Evolutionary conservation across 2,329 filamentous ascomycete genomes (phyloP).

Genomic region (Elsinoe ampelina): DNA sequence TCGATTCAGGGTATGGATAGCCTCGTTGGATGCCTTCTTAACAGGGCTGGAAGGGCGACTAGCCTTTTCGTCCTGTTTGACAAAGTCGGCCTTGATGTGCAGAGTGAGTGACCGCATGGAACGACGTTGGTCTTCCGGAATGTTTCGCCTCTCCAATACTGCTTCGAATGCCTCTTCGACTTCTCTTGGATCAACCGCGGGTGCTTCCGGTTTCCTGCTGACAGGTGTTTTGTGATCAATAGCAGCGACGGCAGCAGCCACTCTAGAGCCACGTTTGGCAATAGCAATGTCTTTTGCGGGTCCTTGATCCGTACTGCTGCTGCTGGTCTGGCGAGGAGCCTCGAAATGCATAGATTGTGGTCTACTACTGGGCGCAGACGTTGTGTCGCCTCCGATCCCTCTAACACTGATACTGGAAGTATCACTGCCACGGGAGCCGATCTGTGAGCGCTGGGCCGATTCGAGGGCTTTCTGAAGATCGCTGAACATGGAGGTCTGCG

Average conservation of each 20-base stretch:
- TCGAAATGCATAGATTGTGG: slow-evolving; percentile 24
- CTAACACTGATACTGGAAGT: slow-evolving; percentile 10
- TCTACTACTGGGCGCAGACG: slow-evolving; percentile 1
- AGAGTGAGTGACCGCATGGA: slow-evolving; percentile 87
- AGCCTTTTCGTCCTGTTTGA: slow-evolving; percentile 65
- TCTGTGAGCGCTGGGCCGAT: slow-evolving; percentile 14
- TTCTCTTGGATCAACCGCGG: slow-evolving; percentile 43
- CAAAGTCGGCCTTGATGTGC: slow-evolving; percentile 91
- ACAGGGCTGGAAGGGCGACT: slow-evolving; percentile 15
- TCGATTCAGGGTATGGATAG: not conserved
- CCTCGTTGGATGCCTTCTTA: slow-evolving; percentile 15
- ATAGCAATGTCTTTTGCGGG: slow-evolving; percentile 24
- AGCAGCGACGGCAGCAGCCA: slow-evolving; percentile 56
- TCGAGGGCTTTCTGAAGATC: slow-evolving; percentile 8
- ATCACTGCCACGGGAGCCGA: slow-evolving; percentile 14
- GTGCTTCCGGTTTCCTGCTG: slow-evolving; percentile 31
- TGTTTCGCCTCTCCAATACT: slow-evolving; percentile 61
- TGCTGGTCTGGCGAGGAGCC: slow-evolving; percentile 29
- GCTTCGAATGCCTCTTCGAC: slow-evolving; percentile 55
- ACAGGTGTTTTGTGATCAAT: slow-evolving; percentile 45
- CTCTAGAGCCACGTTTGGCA: slow-evolving; percentile 43
- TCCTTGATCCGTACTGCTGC: slow-evolving; percentile 26
- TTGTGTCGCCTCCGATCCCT: slow-evolving; percentile 21
- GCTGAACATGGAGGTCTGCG: slow-evolving; percentile 10
- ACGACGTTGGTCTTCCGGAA: slow-evolving; percentile 84